Percentiles rank a stretch among this genome's conserved stretches.
Evolutionary conservation across 106 monocot species (phyloP).

Genomic region (Allium cepa): DNA sequence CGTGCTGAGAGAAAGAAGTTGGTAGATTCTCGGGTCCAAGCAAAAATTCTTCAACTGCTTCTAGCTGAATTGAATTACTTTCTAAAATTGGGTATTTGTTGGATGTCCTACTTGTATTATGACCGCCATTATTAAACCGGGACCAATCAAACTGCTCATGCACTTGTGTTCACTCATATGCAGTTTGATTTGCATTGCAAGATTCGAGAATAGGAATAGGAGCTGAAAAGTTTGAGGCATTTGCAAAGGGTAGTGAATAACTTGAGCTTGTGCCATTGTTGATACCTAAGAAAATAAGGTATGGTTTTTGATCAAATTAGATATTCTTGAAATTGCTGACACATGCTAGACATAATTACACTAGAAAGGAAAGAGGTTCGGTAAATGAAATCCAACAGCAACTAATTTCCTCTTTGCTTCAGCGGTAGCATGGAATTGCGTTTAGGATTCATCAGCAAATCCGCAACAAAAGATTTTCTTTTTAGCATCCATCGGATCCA

Average conservation of each 20-base stretch:
- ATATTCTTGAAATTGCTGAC: background rate
- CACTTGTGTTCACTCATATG: background rate
- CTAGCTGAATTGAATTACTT: conserved; percentile 31
- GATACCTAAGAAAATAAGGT: too few relatives aligned
- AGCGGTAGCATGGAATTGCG: too few relatives aligned
- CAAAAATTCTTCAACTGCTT: conserved; percentile 38
- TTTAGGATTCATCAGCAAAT: too few relatives aligned
- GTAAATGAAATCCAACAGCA: too few relatives aligned
- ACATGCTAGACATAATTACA: background rate
- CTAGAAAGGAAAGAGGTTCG: background rate
- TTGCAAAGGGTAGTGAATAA: conserved; percentile 5
- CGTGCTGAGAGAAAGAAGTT: conserved; percentile 9
- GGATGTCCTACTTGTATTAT: background rate
- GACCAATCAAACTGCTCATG: conserved; percentile 9
- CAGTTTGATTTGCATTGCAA: background rate
- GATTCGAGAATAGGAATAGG: conserved; percentile 3
- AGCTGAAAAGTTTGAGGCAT: conserved; percentile 6
- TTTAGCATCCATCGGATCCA: too few relatives aligned
- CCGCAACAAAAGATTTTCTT: too few relatives aligned
- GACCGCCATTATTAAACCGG: conserved; percentile 8
- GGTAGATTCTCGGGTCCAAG: conserved; percentile 39
- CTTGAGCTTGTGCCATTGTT: conserved; percentile 4
- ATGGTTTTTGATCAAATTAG: background rate
- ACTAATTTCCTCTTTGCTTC: too few relatives aligned
- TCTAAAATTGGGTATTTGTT: conserved; percentile 12